phyloP scores from a whole-genome alignment of 768 basidiomycete species.

The Phlebiopsis gigantea region DNA sequence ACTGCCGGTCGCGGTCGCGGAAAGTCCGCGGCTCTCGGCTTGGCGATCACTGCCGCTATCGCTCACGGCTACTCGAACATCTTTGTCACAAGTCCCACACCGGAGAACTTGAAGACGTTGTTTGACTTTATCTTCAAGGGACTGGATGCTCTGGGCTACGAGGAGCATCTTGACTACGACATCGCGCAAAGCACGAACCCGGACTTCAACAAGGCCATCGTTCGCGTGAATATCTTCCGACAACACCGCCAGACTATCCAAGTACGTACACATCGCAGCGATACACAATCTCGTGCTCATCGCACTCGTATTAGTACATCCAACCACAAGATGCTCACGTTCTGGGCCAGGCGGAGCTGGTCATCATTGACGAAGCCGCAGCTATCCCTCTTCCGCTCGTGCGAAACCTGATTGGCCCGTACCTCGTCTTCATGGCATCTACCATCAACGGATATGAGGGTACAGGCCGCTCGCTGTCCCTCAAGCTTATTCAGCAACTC shows the following conservation, averaged over 20 bases:
- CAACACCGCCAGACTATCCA: constrained; percentile 96
- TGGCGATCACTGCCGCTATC: constrained; percentile 89
- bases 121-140: constrained; percentile 99
- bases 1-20: constrained; percentile 95
- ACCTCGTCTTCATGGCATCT: constrained; percentile 98
- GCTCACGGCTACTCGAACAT: constrained; percentile 96
- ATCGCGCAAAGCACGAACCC: constrained; percentile 93
- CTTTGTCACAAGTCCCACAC: constrained; percentile 95
- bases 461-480: constrained; percentile 95
- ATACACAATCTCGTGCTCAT: neutral
- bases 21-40: constrained; percentile 93
- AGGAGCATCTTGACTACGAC: constrained; percentile 97
- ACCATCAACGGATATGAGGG: constrained; percentile 99
- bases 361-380: constrained; percentile 98
- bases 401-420: constrained; percentile 88
- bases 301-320: constrained; percentile 74
- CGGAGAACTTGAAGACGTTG: constrained; percentile 96
- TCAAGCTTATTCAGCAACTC: constrained; percentile 96
- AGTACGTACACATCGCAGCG: constrained; percentile 35
- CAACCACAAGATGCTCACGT: constrained; percentile 98
- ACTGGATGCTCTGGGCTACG: constrained; percentile 88
- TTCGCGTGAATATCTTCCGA: constrained; percentile 90
- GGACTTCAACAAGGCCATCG: constrained; percentile 92
- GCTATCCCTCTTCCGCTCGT: constrained; percentile 91
- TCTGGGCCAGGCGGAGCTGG: constrained; percentile 93